phyloP scores from a whole-genome alignment of 2,329 filamentous ascomycete genomes.

The Aspergillus aculeatus region DNA sequence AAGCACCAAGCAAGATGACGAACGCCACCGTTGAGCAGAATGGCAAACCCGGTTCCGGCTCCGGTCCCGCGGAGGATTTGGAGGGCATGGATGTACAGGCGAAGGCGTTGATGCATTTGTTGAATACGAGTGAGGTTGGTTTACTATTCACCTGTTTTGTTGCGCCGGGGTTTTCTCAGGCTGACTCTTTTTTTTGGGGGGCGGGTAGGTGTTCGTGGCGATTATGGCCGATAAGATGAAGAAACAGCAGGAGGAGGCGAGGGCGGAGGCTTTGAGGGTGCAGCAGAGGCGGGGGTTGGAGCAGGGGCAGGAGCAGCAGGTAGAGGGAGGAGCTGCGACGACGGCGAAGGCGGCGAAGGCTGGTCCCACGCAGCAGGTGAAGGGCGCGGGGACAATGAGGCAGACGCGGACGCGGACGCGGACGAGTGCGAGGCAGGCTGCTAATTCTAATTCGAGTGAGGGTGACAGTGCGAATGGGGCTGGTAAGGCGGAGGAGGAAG shows the following conservation, averaged over 20 bases:
- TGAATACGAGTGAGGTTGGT: slow-evolving; percentile 46
- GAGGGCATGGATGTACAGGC: slow-evolving; percentile 47
- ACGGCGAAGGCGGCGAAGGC: slow-evolving; percentile 26
- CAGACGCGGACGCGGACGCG: slow-evolving; percentile 39
- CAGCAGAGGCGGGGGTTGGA: slow-evolving; percentile 14
- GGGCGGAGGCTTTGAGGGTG: slow-evolving; percentile 35
- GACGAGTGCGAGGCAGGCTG: slow-evolving; percentile 24
- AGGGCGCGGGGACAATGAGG: slow-evolving; percentile 20
- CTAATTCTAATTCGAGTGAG: slow-evolving; percentile 12
- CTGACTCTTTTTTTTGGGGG: not conserved
- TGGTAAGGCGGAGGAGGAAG: slow-evolving; percentile 16
- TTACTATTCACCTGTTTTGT: no score
- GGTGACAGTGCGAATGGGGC: slow-evolving; percentile 10
- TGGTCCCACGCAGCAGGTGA: slow-evolving; percentile 5
- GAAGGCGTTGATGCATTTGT: slow-evolving; percentile 45
- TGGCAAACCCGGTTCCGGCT: slow-evolving; percentile 10
- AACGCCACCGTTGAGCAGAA: slow-evolving; percentile 20
- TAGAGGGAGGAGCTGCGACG: slow-evolving; percentile 21
- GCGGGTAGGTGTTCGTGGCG: slow-evolving; percentile 45
- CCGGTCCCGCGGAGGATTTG: slow-evolving; percentile 19
- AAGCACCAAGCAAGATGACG: slow-evolving; percentile 27
- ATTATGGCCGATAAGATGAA: slow-evolving; percentile 53
- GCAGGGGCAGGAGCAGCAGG: slow-evolving; percentile 25
- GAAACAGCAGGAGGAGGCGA: slow-evolving; percentile 46
- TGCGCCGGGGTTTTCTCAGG: no score